Evolutionary conservation across 2,329 filamentous ascomycete species (phyloP).

Genomic region (Stenocarpella maydis): DNA sequence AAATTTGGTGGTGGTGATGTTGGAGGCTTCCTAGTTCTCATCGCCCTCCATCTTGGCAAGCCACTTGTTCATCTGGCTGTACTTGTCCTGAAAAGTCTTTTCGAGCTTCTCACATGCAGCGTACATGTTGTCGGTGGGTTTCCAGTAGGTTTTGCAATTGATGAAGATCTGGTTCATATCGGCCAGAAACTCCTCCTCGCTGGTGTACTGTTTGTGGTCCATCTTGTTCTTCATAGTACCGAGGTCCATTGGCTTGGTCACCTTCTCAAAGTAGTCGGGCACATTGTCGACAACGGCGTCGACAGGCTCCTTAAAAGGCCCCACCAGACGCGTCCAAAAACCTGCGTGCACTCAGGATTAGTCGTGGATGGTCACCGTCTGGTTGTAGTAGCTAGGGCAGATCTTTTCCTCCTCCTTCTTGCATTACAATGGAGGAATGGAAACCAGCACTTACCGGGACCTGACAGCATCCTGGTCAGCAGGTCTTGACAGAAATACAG

Average conservation of each 20-base stretch:
- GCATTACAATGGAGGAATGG: neutral
- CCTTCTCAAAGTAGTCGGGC: slow-evolving; percentile 68
- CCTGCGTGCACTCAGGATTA: slow-evolving; percentile 48
- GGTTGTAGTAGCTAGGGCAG: neutral
- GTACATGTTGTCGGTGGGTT: slow-evolving; percentile 62
- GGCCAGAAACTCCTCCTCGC: slow-evolving; percentile 60
- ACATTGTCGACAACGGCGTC: slow-evolving; percentile 64
- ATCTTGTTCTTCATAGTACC: slow-evolving; percentile 68
- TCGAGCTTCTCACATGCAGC: slow-evolving; percentile 64
- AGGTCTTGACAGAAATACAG: slow-evolving; percentile 67
- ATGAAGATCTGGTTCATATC: slow-evolving; percentile 70
- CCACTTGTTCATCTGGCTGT: slow-evolving; percentile 66
- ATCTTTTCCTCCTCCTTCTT: neutral
- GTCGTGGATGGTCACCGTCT: too few relatives aligned
- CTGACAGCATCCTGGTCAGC: slow-evolving; percentile 66
- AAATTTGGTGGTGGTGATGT: neutral
- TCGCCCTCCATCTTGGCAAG: slow-evolving; percentile 60
- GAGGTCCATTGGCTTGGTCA: slow-evolving; percentile 70
- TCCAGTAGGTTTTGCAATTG: slow-evolving; percentile 73
- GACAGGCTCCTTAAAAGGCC: slow-evolving; percentile 68
- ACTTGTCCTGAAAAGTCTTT: slow-evolving; percentile 57
- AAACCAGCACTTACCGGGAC: slow-evolving; percentile 56
- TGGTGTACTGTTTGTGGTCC: slow-evolving; percentile 60
- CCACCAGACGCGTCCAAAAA: slow-evolving; percentile 72
- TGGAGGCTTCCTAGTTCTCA: slow-evolving; percentile 43